These are phyloP conservation scores for Eutrema salsugineum DNA, from an alignment of 441 rosid species.

Conservation along the genomic window DNA sequence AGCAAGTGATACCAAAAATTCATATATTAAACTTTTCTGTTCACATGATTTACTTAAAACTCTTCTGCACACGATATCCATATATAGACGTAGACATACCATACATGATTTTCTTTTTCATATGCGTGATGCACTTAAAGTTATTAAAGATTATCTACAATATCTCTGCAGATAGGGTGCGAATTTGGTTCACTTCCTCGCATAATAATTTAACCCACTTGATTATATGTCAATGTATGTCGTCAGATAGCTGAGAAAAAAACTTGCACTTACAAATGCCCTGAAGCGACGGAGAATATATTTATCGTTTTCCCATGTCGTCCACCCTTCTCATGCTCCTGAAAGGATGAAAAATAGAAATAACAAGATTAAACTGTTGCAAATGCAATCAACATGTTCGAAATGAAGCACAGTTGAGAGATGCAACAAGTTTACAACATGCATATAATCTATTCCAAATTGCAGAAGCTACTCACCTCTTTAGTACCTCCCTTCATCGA, in stretches of 20 bases:
- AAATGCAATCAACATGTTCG: constrained; percentile 5
- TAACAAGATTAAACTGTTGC: neutral
- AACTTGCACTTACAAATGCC: constrained; percentile 81
- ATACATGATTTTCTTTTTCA: constrained; percentile 4
- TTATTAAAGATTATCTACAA: neutral
- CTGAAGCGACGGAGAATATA: constrained; percentile 97
- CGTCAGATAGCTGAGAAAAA: constrained; percentile 4
- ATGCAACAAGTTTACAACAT: constrained; percentile 13
- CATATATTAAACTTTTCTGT: neutral
- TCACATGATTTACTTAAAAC: constrained; percentile 1
- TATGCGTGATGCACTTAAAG: neutral
- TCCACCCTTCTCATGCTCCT: constrained; percentile 71
- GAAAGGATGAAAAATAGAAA: constrained; percentile 23
- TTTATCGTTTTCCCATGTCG: constrained; percentile 85
- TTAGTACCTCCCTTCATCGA: constrained; percentile 44
- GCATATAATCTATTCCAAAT: neutral
- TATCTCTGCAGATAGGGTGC: neutral
- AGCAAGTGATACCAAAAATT: neutral
- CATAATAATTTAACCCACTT: constrained; percentile 4
- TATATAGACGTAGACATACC: neutral
- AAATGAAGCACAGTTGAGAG: constrained; percentile 7
- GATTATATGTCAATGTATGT: constrained; percentile 13
- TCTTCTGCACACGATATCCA: neutral
- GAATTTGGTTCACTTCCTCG: neutral
- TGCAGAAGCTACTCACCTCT: constrained; percentile 27